phyloP scores from a whole-genome alignment of 2,329 filamentous ascomycete species.

The Calonectria hawksworthii region DNA sequence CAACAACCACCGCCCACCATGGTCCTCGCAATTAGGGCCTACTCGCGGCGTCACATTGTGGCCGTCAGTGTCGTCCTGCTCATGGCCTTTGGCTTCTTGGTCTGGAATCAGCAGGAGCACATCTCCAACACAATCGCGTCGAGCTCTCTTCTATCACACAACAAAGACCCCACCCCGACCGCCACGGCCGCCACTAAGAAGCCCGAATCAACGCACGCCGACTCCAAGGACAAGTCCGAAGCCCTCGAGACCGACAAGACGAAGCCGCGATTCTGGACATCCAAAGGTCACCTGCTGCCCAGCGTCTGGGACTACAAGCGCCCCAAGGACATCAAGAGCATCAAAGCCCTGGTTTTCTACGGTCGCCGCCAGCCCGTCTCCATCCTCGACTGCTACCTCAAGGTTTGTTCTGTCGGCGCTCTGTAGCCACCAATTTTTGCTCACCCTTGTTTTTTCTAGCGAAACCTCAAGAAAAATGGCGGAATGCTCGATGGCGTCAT shows the following conservation, averaged over 20 bases:
- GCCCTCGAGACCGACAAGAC: slow-evolving; percentile 6
- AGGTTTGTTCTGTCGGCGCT: slow-evolving; percentile 42
- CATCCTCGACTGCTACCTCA: slow-evolving; percentile 62
- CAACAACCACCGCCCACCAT: background rate
- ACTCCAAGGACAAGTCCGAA: background rate
- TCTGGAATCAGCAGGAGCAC: slow-evolving; percentile 21
- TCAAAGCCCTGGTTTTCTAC: slow-evolving; percentile 63
- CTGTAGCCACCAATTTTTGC: slow-evolving; percentile 12
- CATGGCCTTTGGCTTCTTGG: slow-evolving; percentile 17
- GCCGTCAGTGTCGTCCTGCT: slow-evolving; percentile 8
- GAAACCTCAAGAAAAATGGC: slow-evolving; percentile 60
- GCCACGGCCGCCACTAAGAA: background rate
- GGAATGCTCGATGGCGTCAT: slow-evolving; percentile 61
- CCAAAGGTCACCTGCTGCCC: slow-evolving; percentile 33
- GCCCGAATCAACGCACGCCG: background rate
- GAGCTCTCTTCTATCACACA: background rate
- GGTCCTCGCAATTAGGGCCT: slow-evolving; percentile 4
- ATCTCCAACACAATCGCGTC: slow-evolving; percentile 12
- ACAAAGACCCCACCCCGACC: background rate
- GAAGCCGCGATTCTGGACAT: slow-evolving; percentile 42
- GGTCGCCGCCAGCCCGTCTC: slow-evolving; percentile 59
- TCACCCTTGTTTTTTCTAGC: slow-evolving; percentile 38
- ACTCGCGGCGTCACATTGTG: slow-evolving; percentile 15
- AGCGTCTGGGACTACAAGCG: slow-evolving; percentile 37
- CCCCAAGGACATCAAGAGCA: slow-evolving; percentile 43